A percentile compares a stretch with the other conserved stretches of the same genome.
These are phyloP conservation scores for Fusarium sp. DNA, from an alignment of 2,329 filamentous ascomycete genomes.

Conservation along the genomic window DNA sequence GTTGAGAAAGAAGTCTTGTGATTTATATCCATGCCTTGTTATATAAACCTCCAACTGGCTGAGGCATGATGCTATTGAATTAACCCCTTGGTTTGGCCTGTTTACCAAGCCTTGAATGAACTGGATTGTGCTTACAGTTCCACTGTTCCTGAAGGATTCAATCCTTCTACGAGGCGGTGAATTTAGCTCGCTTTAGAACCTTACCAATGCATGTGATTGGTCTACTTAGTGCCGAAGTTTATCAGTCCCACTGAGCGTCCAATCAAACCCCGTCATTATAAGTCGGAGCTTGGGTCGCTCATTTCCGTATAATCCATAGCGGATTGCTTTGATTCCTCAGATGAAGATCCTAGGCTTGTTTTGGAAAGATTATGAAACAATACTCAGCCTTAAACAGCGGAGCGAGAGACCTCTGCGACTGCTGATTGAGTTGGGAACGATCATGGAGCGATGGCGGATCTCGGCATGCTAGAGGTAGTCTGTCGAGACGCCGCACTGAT, in stretches of 20 bases:
- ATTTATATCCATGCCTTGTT: background rate
- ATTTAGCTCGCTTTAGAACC: background rate
- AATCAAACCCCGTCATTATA: background rate
- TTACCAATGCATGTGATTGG: background rate
- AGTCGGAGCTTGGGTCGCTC: background rate
- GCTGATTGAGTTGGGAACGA: background rate
- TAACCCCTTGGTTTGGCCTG: background rate
- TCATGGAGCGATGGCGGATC: background rate
- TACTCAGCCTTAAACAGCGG: background rate
- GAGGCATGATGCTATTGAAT: background rate
- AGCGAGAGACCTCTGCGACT: background rate
- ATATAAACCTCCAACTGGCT: background rate
- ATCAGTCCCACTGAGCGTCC: background rate
- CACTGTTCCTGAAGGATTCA: background rate
- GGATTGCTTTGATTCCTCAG: background rate
- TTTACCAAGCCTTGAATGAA: background rate
- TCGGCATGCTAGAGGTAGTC: background rate
- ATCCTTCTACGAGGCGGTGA: background rate
- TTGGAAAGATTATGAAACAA: background rate
- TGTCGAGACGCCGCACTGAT: background rate
- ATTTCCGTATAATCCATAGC: background rate
- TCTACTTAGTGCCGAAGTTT: background rate
- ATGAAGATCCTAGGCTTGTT: background rate
- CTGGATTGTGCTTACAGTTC: background rate
- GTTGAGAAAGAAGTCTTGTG: background rate